These are phyloP conservation scores for Aphanocladium album DNA, from an alignment of 2,329 filamentous ascomycete genomes.

Conservation along the genomic window DNA sequence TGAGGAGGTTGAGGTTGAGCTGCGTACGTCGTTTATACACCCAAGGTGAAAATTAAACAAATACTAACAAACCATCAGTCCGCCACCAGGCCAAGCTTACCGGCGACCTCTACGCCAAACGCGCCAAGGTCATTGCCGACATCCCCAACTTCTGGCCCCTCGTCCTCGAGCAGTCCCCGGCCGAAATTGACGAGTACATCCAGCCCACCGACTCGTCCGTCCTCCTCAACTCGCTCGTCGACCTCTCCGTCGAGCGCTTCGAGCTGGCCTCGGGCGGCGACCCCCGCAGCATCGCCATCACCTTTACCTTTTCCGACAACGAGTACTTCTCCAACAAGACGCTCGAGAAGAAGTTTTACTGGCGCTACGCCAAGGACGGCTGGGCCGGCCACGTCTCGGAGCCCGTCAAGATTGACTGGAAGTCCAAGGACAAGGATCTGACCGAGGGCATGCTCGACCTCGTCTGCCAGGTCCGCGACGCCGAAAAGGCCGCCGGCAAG, in stretches of 20 bases:
- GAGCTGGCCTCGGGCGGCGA: slow-evolving; percentile 69
- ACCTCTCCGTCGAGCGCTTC: slow-evolving; percentile 71
- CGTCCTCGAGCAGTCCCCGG: slow-evolving; percentile 80
- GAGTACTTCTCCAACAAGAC: slow-evolving; percentile 73
- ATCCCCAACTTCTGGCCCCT: slow-evolving; percentile 94
- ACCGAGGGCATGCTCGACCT: slow-evolving; percentile 75
- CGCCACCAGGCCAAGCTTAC: slow-evolving; percentile 66
- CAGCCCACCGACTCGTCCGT: slow-evolving; percentile 72
- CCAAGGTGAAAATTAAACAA: neutral
- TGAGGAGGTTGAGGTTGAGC: slow-evolving; percentile 74
- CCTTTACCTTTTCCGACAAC: slow-evolving; percentile 75
- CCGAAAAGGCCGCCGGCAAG: slow-evolving; percentile 46
- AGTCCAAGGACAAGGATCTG: slow-evolving; percentile 70
- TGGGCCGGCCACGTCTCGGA: slow-evolving; percentile 79
- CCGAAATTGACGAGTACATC: slow-evolving; percentile 83
- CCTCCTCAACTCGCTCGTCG: slow-evolving; percentile 62
- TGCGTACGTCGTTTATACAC: slow-evolving; percentile 59
- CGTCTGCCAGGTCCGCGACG: slow-evolving; percentile 64
- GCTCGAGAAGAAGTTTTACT: slow-evolving; percentile 90
- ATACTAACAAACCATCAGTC: slow-evolving; percentile 45
- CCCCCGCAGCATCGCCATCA: slow-evolving; percentile 73
- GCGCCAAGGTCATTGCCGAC: slow-evolving; percentile 61
- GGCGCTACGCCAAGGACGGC: slow-evolving; percentile 62
- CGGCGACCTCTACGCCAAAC: slow-evolving; percentile 69
- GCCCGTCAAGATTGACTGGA: slow-evolving; percentile 85